Evolutionary conservation across 2,329 filamentous ascomycete species (phyloP), one percentile per base, ranked within the genome.

Genomic region (Alternaria sp.): DNA sequence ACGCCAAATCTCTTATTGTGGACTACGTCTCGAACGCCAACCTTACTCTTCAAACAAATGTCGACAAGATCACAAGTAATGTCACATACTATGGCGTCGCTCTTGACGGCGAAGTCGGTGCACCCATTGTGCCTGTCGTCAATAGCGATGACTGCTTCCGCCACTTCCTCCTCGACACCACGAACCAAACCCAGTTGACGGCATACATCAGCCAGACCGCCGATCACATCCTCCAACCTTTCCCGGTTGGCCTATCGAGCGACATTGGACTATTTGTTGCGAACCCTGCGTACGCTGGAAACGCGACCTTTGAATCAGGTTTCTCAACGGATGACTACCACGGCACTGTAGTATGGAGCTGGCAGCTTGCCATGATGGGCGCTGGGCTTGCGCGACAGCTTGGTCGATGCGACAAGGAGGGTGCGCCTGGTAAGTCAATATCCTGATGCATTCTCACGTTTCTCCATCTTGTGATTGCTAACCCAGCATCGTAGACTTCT

Each of bases 101-200:
- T 0, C 82, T 90, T 0, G 83, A 88, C 5, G 87, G 84, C 3
- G 55, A 59, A 7, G 18, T 62, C 1, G 79, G 84, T 21, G 81
- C 85, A 26, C 72, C 82, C 2, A 74, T 85, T 15, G 86, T 90
- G 1, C 79, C 81, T 26, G 83, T 90, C 18, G 87, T 89, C 82
- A 88, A 91, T 73, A 89, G 87, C 0, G 89, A 91, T 65, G 86
- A 88, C 63, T 88, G 85, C 55, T 91, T 90, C 80, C 86, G 87
- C 2, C 85, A 86, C 60, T 90, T 89, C 74, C 78, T 90, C 2
- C 81, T 90, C 37, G 89, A 90, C 69, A 83, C 85, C 0, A 88
- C 87, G 2, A 83, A 89, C 50, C 81, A 89, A 51, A 68, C 76
- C 0, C 87, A 90, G 66, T 81, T 90, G 1, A 88, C 85, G 0